These are phyloP conservation scores for Cymbidium sinense DNA, from an alignment of 106 monocot species.

Conservation along the genomic window DNA sequence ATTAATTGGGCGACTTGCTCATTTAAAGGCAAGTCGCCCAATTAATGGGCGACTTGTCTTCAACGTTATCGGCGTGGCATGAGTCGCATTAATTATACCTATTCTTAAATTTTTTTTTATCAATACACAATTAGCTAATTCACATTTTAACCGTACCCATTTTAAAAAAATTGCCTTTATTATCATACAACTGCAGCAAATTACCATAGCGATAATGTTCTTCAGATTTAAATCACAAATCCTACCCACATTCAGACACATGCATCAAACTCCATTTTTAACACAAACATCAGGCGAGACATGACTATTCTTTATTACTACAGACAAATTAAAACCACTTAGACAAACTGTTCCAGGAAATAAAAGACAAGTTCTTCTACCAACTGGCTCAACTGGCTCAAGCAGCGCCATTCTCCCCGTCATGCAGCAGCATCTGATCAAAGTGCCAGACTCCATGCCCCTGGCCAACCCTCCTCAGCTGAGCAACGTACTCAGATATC, in stretches of 20 bases:
- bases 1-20: too few relatives aligned
- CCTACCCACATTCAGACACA: neutral
- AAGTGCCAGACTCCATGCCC: slow-evolving; percentile 97
- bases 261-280: neutral
- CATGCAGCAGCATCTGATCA: slow-evolving; percentile 75
- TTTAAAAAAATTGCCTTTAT: too few relatives aligned
- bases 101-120: too few relatives aligned
- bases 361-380: neutral
- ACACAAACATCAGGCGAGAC: too few relatives aligned
- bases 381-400: slow-evolving; percentile 11
- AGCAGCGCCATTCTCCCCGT: slow-evolving; percentile 29
- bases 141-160: too few relatives aligned
- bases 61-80: too few relatives aligned
- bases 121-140: too few relatives aligned
- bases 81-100: too few relatives aligned
- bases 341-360: neutral
- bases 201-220: neutral
- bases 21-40: too few relatives aligned
- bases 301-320: too few relatives aligned
- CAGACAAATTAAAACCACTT: neutral
- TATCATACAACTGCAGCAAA: neutral
- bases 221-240: neutral
- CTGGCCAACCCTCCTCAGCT: slow-evolving; percentile 88
- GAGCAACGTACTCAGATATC: slow-evolving; percentile 87
- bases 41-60: too few relatives aligned